These are phyloP conservation scores for Cladosporium sp. DNA, from an alignment of 2,329 filamentous ascomycete species.

Conservation along the genomic window DNA sequence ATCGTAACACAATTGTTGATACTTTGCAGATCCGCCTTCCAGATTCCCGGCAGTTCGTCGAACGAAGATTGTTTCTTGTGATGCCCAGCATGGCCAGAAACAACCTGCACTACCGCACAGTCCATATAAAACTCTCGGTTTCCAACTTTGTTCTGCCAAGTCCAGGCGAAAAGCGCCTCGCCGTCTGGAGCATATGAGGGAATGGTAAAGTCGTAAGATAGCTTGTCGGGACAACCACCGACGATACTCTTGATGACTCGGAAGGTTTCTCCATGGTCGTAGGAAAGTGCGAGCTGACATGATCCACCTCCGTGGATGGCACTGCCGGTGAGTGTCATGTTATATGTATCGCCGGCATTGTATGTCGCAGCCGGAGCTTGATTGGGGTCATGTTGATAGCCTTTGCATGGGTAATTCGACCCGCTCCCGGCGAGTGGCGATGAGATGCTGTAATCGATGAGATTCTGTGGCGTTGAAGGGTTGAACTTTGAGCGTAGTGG, in stretches of 20 bases:
- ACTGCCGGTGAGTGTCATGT: conserved; percentile 60
- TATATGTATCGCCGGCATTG: conserved; percentile 57
- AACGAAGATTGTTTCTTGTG: conserved; percentile 15
- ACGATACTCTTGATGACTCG: conserved; percentile 63
- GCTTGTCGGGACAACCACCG: conserved; percentile 51
- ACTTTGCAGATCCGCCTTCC: conserved; percentile 39
- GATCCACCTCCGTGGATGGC: conserved; percentile 59
- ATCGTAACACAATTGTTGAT: conserved; percentile 38
- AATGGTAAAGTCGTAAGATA: conserved; percentile 61
- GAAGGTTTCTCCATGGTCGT: conserved; percentile 67
- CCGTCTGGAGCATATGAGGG: conserved; percentile 59
- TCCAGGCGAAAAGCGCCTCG: conserved; percentile 68
- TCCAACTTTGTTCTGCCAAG: conserved; percentile 47
- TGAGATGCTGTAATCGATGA: conserved; percentile 68
- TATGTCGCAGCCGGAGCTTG: conserved; percentile 59
- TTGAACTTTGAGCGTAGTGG: conserved; percentile 51
- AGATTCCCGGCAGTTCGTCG: conserved; percentile 37
- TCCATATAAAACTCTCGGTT: conserved; percentile 89
- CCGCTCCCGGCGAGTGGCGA: conserved; percentile 59
- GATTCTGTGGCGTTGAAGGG: conserved; percentile 38
- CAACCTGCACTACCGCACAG: conserved; percentile 67
- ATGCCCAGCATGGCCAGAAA: conserved; percentile 25
- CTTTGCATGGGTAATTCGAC: conserved; percentile 73
- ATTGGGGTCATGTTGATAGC: conserved; percentile 50
- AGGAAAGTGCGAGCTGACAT: conserved; percentile 72